Evolutionary conservation across 2,329 filamentous ascomycete species (phyloP), one percentile per base, ranked within the genome.

Genomic region (Fusarium austroafricanum): DNA sequence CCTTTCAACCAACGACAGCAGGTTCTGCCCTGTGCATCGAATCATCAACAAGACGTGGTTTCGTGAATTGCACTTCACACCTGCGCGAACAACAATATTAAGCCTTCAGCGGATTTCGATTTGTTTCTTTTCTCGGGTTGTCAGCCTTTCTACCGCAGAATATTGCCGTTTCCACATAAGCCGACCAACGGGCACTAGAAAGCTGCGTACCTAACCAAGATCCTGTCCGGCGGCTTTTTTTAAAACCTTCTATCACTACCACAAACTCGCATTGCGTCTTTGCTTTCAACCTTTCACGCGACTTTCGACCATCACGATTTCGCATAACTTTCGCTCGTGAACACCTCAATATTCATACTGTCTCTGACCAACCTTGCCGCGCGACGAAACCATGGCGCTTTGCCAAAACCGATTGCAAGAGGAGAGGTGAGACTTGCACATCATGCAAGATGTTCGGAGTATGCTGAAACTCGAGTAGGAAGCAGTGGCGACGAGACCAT

Each of bases 401-500:
- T 97, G 94, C 78, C 89, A 92, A 76, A 96, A 96, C 77, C 88
- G 95, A 64, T 86, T 97, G 38, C 91, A 93, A 70, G 94, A 97
- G 80, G 94, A 97, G 84, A 86, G 93, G 92, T 94, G 85, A 70
- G 87, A 39, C 29, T 58, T 38, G 20, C 28, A 31, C 43, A 44
- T 26, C 31, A 29, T 23, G 38, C 17, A 38, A 14, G 18, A 35
- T 18, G 17, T 33, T 42, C 8, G 38, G 54, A 45, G 20, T 45
- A 58, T 52, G 61, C 78, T 76, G 47, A 73, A 53, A 46, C 40
- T 52, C 39, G 33, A 37, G 28, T 73, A 97, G 94, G 68, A 98
- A 97, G 83, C 93, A 97, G 82, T 99, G 96, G 96, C 90, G 96
- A 70, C 90, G 90, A 77, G 95, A 99, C 73, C 96, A 99, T 76